Conservation (phyloP, 2,329 filamentous ascomycete species). For the Daldinia sp. region DNA sequence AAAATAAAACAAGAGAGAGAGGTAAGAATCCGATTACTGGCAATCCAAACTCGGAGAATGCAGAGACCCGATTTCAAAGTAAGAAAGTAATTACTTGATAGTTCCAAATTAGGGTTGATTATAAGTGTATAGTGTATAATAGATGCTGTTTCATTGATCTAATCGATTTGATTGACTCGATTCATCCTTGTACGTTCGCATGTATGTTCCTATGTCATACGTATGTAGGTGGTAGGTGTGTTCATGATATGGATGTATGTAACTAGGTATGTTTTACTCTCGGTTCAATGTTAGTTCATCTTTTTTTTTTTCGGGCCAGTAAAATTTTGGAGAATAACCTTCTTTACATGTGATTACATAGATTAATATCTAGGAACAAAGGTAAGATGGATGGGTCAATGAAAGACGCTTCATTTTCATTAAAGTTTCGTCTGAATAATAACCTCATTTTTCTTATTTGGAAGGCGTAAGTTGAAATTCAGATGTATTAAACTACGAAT, state of each 20-base stretch:
- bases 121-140: not conserved
- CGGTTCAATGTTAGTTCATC: not conserved
- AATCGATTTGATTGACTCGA: not conserved
- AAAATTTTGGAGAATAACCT: not conserved
- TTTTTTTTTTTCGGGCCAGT: not conserved
- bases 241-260: no score
- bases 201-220: no score
- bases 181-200: no score
- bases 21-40: conserved; percentile 20
- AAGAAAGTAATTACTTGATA: conserved; percentile 16
- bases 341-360: conserved; percentile 1
- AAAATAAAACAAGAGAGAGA: no score
- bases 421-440: not conserved
- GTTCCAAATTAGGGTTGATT: not conserved
- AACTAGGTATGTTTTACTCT: no score
- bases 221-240: no score
- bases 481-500: not conserved
- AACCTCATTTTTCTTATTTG: not conserved
- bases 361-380: not conserved
- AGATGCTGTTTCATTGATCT: not conserved
- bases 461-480: conserved; percentile 2
- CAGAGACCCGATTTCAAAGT: conserved; percentile 11
- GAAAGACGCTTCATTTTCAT: no score
- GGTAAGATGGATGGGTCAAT: not conserved
- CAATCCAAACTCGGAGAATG: conserved; percentile 25